These are phyloP conservation scores for Cornus florida DNA, from an alignment of 148 eudicot species.

Conservation along the genomic window DNA sequence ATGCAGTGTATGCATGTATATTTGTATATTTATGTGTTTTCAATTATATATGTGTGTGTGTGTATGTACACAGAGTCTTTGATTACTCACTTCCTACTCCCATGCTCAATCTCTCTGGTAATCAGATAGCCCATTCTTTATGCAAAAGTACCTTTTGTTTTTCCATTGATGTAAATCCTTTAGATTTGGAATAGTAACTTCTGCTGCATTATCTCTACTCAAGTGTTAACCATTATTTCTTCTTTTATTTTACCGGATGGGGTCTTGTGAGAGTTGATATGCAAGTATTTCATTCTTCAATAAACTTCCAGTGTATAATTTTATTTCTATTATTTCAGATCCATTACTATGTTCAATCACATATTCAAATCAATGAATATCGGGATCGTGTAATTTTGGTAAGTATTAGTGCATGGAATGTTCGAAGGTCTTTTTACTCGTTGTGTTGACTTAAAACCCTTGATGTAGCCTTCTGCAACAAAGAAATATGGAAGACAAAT, in stretches of 20 bases:
- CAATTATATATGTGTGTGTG: no score
- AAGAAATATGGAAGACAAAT: slow-evolving; percentile 57
- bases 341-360: slow-evolving; percentile 84
- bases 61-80: no score
- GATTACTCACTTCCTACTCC: no score
- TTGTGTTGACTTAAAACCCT: background rate
- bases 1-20: no score
- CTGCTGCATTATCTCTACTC: background rate
- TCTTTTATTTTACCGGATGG: background rate
- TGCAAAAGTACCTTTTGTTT: background rate
- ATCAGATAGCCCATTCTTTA: background rate
- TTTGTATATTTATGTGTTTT: no score
- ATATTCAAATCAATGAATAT: slow-evolving; percentile 89
- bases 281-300: background rate
- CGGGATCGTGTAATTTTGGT: slow-evolving; percentile 85
- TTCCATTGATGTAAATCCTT: background rate
- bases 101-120: background rate
- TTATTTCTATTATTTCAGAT: slow-evolving; percentile 41
- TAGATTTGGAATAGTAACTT: background rate
- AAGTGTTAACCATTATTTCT: background rate
- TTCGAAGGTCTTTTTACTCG: background rate
- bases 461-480: slow-evolving; percentile 71
- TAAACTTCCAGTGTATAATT: slow-evolving; percentile 2
- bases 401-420: slow-evolving; percentile 18
- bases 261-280: background rate